Conservation (phyloP, 176 grass and related monocot genomes). For the Pontederia crassipes region DNA sequence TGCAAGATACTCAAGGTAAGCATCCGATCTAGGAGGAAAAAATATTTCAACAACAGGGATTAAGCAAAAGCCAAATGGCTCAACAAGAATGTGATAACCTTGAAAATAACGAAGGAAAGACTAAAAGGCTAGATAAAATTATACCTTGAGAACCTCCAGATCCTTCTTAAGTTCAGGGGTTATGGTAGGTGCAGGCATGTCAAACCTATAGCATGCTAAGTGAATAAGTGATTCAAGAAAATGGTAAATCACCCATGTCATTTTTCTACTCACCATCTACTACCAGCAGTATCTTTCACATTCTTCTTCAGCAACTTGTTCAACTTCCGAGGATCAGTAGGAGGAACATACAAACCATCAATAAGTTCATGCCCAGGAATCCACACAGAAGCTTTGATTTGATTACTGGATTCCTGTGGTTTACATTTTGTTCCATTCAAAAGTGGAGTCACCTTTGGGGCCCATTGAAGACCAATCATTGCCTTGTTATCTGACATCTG, state of each 20-base stretch:
- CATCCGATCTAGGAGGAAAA: no score
- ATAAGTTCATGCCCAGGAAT: conserved; percentile 46
- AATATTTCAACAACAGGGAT: no score
- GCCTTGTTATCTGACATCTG: conserved; percentile 24
- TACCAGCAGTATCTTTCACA: conserved; percentile 70
- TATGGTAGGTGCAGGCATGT: conserved; percentile 80
- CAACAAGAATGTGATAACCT: no score
- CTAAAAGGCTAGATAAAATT: background rate
- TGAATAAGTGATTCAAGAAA: conserved; percentile 8
- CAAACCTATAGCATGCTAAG: conserved; percentile 47
- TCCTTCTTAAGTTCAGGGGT: conserved; percentile 89
- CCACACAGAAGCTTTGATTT: conserved; percentile 32
- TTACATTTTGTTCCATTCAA: conserved; percentile 27
- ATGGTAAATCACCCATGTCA: background rate
- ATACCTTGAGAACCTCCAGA: conserved; percentile 79
- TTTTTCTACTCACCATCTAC: conserved; percentile 46
- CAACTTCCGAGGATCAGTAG: conserved; percentile 50
- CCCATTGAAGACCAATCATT: conserved; percentile 61
- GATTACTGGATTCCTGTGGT: background rate
- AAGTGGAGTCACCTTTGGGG: conserved; percentile 54
- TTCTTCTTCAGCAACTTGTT: conserved; percentile 66
- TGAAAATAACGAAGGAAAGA: no score
- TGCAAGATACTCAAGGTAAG: no score
- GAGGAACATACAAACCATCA: conserved; percentile 71
- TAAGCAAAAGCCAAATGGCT: no score